Percentiles rank a stretch among this genome's conserved stretches.
phyloP scores from a whole-genome alignment of 371 early-diverging fungal species.

The Coemansia sp. region DNA sequence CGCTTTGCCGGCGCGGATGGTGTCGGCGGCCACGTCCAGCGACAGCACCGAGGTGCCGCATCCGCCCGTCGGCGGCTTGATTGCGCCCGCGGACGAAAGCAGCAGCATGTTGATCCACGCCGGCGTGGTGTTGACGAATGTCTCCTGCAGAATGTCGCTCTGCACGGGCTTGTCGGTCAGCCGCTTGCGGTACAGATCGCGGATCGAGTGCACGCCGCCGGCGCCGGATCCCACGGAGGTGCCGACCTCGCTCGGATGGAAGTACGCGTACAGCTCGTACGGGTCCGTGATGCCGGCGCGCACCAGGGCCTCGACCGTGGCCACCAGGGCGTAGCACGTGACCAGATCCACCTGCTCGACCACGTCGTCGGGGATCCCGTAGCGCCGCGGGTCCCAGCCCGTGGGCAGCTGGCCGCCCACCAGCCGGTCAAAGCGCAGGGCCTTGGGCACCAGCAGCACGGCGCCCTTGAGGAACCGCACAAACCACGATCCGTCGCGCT shows the following conservation, averaged over 20 bases:
- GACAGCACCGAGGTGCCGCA: constrained; percentile 94
- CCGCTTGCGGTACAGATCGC: constrained; percentile 77
- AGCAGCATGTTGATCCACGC: constrained; percentile 97
- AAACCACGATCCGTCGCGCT: constrained; percentile 70
- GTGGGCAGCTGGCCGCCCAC: constrained; percentile 95
- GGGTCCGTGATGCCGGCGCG: constrained; percentile 94
- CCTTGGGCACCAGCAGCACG: constrained; percentile 89
- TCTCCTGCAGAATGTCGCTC: constrained; percentile 93
- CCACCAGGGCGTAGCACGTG: constrained; percentile 84
- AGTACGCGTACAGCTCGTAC: constrained; percentile 96
- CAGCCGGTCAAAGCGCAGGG: constrained; percentile 87
- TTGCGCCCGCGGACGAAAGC: constrained; percentile 92
- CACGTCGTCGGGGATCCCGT: constrained; percentile 92
- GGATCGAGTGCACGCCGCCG: constrained; percentile 82
- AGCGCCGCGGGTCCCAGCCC: constrained; percentile 90
- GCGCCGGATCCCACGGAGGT: constrained; percentile 85
- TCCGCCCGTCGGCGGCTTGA: constrained; percentile 94
- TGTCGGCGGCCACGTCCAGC: constrained; percentile 89
- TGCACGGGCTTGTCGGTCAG: constrained; percentile 84
- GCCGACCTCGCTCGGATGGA: constrained; percentile 94
- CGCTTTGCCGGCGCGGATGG: constrained; percentile 89
- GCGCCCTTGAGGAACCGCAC: constrained; percentile 88
- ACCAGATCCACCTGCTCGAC: constrained; percentile 88
- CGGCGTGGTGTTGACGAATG: constrained; percentile 94
- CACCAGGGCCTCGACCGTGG: constrained; percentile 91